phyloP scores from a whole-genome alignment of 768 basidiomycete species.

The Mycena kentingensis region DNA sequence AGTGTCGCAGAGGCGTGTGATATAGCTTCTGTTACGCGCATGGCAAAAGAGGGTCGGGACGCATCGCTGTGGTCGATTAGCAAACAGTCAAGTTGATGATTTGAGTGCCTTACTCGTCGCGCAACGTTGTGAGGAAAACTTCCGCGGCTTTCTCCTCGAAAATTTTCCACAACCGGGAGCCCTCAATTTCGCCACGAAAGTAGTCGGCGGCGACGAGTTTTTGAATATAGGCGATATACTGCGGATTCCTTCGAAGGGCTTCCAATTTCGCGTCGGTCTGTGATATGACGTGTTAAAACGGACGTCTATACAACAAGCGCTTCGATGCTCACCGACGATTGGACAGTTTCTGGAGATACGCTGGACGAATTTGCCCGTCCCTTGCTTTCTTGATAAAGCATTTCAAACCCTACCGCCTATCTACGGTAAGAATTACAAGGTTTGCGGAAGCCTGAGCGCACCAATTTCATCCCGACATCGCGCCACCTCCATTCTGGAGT shows the following conservation, averaged over 20 bases:
- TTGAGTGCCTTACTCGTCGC: slow-evolving; percentile 60
- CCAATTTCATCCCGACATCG: slow-evolving; percentile 93
- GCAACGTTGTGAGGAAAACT: slow-evolving; percentile 62
- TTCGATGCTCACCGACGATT: slow-evolving; percentile 48
- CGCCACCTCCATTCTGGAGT: slow-evolving; percentile 74
- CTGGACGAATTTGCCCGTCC: slow-evolving; percentile 46
- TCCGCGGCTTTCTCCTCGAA: slow-evolving; percentile 72
- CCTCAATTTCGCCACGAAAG: slow-evolving; percentile 77
- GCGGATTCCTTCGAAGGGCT: slow-evolving; percentile 62
- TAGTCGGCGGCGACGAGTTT: slow-evolving; percentile 67
- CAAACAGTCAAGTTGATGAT: background rate
- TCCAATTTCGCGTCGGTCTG: slow-evolving; percentile 71
- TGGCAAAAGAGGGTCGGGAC: slow-evolving; percentile 74
- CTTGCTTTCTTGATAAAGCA: slow-evolving; percentile 87
- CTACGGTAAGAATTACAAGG: slow-evolving; percentile 1
- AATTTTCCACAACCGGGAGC: slow-evolving; percentile 73
- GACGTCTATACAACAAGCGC: background rate
- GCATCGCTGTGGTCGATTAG: slow-evolving; percentile 45
- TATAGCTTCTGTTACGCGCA: slow-evolving; percentile 67
- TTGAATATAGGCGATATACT: slow-evolving; percentile 71
- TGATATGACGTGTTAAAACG: slow-evolving; percentile 1
- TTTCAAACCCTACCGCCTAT: slow-evolving; percentile 95
- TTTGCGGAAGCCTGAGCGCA: slow-evolving; percentile 37
- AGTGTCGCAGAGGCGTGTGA: slow-evolving; percentile 37
- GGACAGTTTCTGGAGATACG: slow-evolving; percentile 36